Evolutionary conservation across 768 basidiomycete species (phyloP).

Genomic region (Lyophyllum atratum): DNA sequence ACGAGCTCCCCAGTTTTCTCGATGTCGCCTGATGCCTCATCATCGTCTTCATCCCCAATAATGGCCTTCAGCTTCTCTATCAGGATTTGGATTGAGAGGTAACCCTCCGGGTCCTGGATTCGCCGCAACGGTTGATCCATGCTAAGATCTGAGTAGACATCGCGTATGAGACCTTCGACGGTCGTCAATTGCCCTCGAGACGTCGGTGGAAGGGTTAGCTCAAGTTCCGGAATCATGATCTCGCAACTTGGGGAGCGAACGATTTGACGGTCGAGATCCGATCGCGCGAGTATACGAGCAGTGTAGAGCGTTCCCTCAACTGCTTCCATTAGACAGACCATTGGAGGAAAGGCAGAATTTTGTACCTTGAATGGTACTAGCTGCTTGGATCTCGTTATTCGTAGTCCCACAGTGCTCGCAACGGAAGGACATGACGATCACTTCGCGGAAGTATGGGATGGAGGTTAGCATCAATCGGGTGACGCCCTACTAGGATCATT

Average conservation of each 20-base stretch:
- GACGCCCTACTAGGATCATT: conserved; percentile 60
- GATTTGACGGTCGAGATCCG: conserved; percentile 90
- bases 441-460: conserved; percentile 94
- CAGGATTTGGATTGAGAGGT: conserved; percentile 73
- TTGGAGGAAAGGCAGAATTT: conserved; percentile 6
- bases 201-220: conserved; percentile 86
- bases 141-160: conserved; percentile 78
- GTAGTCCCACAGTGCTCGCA: conserved; percentile 89
- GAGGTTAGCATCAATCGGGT: conserved; percentile 89
- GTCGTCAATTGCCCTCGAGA: conserved; percentile 93
- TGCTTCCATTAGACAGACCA: neutral
- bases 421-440: conserved; percentile 95
- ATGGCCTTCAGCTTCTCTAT: conserved; percentile 66
- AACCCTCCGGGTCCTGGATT: conserved; percentile 73
- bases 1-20: conserved; percentile 33
- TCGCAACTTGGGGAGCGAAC: conserved; percentile 87
- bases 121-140: conserved; percentile 83
- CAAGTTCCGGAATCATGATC: conserved; percentile 82
- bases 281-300: conserved; percentile 66
- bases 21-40: conserved; percentile 37
- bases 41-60: conserved; percentile 61
- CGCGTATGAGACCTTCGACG: conserved; percentile 87
- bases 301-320: conserved; percentile 78
- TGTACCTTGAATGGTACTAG: conserved; percentile 82
- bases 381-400: conserved; percentile 96